A percentile compares a stretch with the other conserved stretches of the same genome.
These are phyloP conservation scores for Fistulinella cinereoalba DNA, from an alignment of 1,284 basidiomycete genomes.

Conservation along the genomic window DNA sequence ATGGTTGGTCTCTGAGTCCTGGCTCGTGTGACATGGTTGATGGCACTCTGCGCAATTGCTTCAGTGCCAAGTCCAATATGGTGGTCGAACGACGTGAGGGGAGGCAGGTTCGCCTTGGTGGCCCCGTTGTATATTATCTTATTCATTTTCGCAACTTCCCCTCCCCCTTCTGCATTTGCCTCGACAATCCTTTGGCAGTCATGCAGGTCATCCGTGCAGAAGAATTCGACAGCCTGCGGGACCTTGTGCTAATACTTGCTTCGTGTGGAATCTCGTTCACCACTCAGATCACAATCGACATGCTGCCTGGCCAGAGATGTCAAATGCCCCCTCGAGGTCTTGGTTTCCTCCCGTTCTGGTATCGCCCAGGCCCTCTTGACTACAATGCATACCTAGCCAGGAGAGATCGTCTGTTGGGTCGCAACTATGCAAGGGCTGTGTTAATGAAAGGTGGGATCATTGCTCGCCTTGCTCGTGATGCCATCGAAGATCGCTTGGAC, in stretches of 20 bases:
- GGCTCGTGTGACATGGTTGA: too few species aligned
- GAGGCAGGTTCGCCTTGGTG: too few species aligned
- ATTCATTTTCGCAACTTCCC: neutral
- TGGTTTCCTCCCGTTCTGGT: neutral
- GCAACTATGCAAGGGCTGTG: neutral
- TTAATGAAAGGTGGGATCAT: slow-evolving; percentile 1
- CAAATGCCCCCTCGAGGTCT: too few species aligned
- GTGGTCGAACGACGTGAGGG: too few species aligned
- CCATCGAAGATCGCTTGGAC: too few species aligned
- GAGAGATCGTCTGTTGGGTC: neutral
- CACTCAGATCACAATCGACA: neutral
- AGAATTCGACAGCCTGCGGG: neutral
- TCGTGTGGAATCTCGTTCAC: neutral
- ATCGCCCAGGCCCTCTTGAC: neutral
- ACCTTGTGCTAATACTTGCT: neutral
- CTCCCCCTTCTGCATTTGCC: neutral
- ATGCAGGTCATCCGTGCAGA: neutral
- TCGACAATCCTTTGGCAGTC: neutral
- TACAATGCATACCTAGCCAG: neutral
- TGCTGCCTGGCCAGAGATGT: too few species aligned
- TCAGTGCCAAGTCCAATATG: too few species aligned
- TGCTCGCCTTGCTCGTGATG: too few species aligned
- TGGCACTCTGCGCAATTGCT: too few species aligned
- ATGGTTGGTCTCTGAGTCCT: too few species aligned
- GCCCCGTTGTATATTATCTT: too few species aligned